phyloP scores from a whole-genome alignment of 2,329 filamentous ascomycete species.

The Clonostachys sp. region DNA sequence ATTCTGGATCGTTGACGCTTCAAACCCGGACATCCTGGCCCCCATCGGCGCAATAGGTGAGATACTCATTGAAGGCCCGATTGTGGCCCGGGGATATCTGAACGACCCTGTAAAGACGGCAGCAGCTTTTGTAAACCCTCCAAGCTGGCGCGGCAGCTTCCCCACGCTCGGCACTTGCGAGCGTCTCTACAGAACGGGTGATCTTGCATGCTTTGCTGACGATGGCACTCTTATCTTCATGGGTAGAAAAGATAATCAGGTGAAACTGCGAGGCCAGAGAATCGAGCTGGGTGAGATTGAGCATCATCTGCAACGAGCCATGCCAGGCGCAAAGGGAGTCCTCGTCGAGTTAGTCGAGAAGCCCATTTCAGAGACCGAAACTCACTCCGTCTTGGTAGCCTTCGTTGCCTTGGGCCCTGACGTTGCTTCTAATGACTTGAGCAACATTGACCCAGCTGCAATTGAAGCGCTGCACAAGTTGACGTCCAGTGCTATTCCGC shows the following conservation, averaged over 20 bases:
- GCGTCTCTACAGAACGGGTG: slow-evolving; percentile 39
- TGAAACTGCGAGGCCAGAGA: slow-evolving; percentile 57
- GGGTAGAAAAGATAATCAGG: slow-evolving; percentile 55
- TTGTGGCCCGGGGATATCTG: not conserved
- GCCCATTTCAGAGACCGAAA: not conserved
- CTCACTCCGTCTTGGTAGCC: not conserved
- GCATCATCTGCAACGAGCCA: slow-evolving; percentile 23
- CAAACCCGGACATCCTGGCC: not conserved
- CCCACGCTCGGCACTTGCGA: slow-evolving; percentile 21
- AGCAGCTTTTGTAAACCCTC: slow-evolving; percentile 5
- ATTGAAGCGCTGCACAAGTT: not conserved
- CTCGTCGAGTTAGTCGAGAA: not conserved
- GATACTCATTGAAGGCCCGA: not conserved
- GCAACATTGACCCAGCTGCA: not conserved
- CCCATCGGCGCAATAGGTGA: not conserved
- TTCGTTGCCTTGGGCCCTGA: not conserved
- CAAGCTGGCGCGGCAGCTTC: slow-evolving; percentile 3
- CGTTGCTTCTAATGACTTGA: slow-evolving; percentile 4
- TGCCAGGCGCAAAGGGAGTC: too few relatives aligned
- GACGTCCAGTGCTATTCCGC: not conserved
- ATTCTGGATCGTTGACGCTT: slow-evolving; percentile 6
- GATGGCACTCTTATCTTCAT: slow-evolving; percentile 38
- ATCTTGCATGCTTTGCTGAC: slow-evolving; percentile 32
- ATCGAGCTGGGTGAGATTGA: slow-evolving; percentile 49
- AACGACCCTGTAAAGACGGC: not conserved